A percentile compares a stretch with the other conserved stretches of the same genome.
These are phyloP conservation scores for Syzygium grande DNA, from an alignment of 345 rosid species.

Conservation along the genomic window DNA sequence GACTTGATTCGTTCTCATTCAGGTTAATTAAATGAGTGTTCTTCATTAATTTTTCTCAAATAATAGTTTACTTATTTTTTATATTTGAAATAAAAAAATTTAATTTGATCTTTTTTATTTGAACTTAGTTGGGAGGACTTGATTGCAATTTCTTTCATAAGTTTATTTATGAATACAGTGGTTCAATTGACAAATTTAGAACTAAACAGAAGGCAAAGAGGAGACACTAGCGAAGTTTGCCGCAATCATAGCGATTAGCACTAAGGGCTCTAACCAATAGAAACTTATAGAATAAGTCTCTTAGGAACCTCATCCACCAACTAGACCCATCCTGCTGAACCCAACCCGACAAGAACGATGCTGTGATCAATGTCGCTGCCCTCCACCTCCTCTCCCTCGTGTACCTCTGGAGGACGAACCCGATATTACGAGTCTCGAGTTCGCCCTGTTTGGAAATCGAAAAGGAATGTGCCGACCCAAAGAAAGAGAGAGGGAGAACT, in stretches of 20 bases:
- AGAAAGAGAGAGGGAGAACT: no score
- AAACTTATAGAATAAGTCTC: not conserved
- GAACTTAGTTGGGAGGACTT: no score
- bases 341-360: conserved; percentile 32
- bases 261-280: not conserved
- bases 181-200: no score
- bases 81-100: no score
- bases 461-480: conserved; percentile 30
- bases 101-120: no score
- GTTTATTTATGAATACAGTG: no score
- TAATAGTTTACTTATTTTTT: no score
- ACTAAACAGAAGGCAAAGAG: not conserved
- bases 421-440: not conserved
- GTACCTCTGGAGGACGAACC: conserved; percentile 9
- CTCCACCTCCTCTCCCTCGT: conserved; percentile 27
- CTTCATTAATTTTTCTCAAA: no score
- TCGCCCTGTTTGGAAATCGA: not conserved
- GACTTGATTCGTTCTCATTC: no score
- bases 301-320: not conserved
- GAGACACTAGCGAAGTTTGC: not conserved
- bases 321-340: conserved; percentile 17
- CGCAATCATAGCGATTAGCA: not conserved
- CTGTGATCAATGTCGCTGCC: conserved; percentile 6
- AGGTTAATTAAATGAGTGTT: no score
- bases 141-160: no score